Base-by-base conservation (phyloP, 345 rosid species). In the Hevea brasiliensis region DNA sequence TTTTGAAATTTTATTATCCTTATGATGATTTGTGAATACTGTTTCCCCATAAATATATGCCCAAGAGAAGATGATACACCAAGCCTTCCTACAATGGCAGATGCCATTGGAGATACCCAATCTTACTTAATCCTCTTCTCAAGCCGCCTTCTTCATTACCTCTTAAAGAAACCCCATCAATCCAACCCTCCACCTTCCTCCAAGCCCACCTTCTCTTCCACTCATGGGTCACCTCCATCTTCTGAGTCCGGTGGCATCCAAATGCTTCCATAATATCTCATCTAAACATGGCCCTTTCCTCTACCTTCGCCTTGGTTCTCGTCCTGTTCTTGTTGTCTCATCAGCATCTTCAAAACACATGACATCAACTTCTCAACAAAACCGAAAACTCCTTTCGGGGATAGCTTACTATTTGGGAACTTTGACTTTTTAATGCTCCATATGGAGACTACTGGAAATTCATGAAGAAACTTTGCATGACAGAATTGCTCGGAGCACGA, bases 141-240 rank as follows among this genome's bases (percentile, higher is more conserved):
- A n/a, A 18, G 14, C 24, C 8, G 61, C 26, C 6, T 70, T 21
- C 67, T 70, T 3, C 44, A 9, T 3, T 67, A 42, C 56, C 9
- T 68, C 45, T 74, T 74, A 72, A 77, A 73, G 20, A 79, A 82
- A 72, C 67, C n/a, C 68, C 11, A 65, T 41, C 18, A 57, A 69
- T 15, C 44, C 35, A 45, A 32, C 62, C 21, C 77, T 70, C 65
- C 35, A 40, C 44, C 80, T 81, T 35, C 88, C 87, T 70, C 90
- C 86, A 4, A 83, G 89, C 60, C 89, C 88, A 45, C 81, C 81
- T 0, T 73, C 79, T 20, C 23, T 83, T 29, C 89, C 85, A 8
- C 6, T 84, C 57, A 82, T 82, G 21, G 86, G 87, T 55, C 89
- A 85, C 63, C 79, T 84, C 37, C 90, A 83, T 72, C 83, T 76